phyloP scores from a whole-genome alignment of 495 filamentous ascomycete genomes.

The Penicillium herquei region DNA sequence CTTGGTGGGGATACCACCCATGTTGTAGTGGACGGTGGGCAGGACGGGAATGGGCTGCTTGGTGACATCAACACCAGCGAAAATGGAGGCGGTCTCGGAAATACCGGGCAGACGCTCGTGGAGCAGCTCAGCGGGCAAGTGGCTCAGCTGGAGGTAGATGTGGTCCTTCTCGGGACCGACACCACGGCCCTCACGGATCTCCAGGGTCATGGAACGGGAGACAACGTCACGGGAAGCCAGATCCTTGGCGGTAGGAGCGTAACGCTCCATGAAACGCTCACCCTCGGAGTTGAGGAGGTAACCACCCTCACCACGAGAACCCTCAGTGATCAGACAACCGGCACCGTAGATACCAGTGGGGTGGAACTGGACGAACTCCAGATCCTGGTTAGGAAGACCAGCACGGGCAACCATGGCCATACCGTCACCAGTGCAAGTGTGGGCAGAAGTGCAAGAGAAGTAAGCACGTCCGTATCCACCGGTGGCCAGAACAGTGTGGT shows the following conservation, averaged over 20 bases:
- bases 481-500: constrained; percentile 94
- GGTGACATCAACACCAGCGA: constrained; percentile 92
- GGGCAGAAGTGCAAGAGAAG: constrained; percentile 95
- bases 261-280: constrained; percentile 99
- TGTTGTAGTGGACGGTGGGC: constrained; percentile 98
- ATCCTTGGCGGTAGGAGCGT: constrained; percentile 97
- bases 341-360: constrained; percentile 99
- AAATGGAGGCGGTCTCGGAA: constrained; percentile 95
- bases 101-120: constrained; percentile 97
- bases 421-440: constrained; percentile 97
- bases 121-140: constrained; percentile 84
- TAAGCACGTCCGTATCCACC: constrained; percentile 96
- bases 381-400: constrained; percentile 96
- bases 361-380: constrained; percentile 99
- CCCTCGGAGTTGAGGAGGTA: constrained; percentile 95
- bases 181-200: constrained; percentile 95
- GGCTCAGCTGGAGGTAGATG: constrained; percentile 94
- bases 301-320: constrained; percentile 96
- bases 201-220: constrained; percentile 93
- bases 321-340: constrained; percentile 97
- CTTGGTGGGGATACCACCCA: constrained; percentile 97
- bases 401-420: constrained; percentile 99
- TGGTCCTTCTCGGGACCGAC: constrained; percentile 96
- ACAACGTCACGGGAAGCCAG: constrained; percentile 90
- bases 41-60: constrained; percentile 97